Base-by-base conservation (phyloP, 2,329 filamentous ascomycete species). In the Pyricularia sp. region DNA sequence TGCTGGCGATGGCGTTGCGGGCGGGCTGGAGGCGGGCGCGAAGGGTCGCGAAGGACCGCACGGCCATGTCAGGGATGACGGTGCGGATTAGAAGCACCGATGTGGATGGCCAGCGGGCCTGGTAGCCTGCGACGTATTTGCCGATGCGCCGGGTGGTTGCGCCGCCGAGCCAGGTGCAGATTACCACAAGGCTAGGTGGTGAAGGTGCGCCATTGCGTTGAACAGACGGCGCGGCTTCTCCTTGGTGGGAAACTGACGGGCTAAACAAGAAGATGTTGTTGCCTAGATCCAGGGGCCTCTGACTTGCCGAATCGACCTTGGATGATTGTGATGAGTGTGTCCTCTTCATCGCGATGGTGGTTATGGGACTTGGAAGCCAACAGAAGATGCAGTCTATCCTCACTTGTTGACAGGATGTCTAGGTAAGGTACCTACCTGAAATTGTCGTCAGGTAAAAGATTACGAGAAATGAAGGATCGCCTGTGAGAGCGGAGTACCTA, bases 111-210 rank as follows among this genome's bases (percentile, higher is more conserved):
- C 60, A 62, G 22, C 33, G 22, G n/a, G 33, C 33, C 60, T 24
- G 60, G 60, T 62, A 62, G 60, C 60, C 60, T 16, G 33, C 33
- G 4, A 62, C 60, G 22, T 62, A 62, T 16, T 59, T 59, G 24
- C 13, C 3, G 1, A 62, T 26, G 60, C 60, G 60, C 12, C 60
- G 33, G 10, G 22, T 28, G 6, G 31, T 62, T 13, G 33, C 60
- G 22, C 60, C 60, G 31, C 60, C 60, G 10, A 62, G 33, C 31
- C 60, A 44, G 4, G 31, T 44, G 12, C 31, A 61, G 4, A 49
- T n/a, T n/a, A 62, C 28, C 1, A 62, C 60, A 8, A 62, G 33
- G 12, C 13, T 33, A n/a, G 60, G 60, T 19, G 33, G 31, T 30
- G 60, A n/a, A 10, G 60, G 31, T 62, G 60, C 7, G 12, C 2